Conservation (phyloP, 257 asterid genomes). For the Solanum chiquidenum region DNA sequence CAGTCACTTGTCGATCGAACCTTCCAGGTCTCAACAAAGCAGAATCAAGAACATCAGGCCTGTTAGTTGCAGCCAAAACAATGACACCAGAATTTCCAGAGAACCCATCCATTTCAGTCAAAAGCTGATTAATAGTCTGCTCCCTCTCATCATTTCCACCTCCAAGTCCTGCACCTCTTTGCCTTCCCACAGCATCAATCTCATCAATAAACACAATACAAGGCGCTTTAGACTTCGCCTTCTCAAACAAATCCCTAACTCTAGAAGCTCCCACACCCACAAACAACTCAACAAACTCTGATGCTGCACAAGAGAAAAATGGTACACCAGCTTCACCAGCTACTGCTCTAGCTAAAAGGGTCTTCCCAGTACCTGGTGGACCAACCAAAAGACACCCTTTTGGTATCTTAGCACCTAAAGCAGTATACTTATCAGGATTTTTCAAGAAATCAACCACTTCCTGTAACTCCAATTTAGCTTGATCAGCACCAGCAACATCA, state of each 20-base stretch:
- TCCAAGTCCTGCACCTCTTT: constrained; percentile 91
- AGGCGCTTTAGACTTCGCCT: constrained; percentile 90
- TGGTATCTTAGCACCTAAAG: constrained; percentile 90
- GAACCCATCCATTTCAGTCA: constrained; percentile 98
- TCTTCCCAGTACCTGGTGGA: constrained; percentile 96
- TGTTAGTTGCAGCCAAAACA: constrained; percentile 86
- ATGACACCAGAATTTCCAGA: constrained; percentile 90
- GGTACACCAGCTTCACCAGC: constrained; percentile 98
- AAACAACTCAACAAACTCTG: constrained; percentile 89
- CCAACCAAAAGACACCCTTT: constrained; percentile 95
- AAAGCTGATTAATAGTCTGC: constrained; percentile 93
- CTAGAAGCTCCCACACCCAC: constrained; percentile 99
- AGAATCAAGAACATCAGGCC: constrained; percentile 97
- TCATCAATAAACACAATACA: constrained; percentile 98
- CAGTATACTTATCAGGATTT: constrained; percentile 95
- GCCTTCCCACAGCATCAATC: constrained; percentile 97
- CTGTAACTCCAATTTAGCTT: constrained; percentile 89
- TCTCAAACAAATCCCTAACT: constrained; percentile 96
- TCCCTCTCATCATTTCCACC: constrained; percentile 99
- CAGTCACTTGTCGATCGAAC: constrained; percentile 92
- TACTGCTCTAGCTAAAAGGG: constrained; percentile 94
- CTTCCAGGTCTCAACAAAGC: constrained; percentile 96
- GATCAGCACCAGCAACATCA: constrained; percentile 98
- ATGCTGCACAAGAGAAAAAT: constrained; percentile 95
- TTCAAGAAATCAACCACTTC: constrained; percentile 96